Conservation (phyloP, 441 rosid species). For the Biscutella laevigata region DNA sequence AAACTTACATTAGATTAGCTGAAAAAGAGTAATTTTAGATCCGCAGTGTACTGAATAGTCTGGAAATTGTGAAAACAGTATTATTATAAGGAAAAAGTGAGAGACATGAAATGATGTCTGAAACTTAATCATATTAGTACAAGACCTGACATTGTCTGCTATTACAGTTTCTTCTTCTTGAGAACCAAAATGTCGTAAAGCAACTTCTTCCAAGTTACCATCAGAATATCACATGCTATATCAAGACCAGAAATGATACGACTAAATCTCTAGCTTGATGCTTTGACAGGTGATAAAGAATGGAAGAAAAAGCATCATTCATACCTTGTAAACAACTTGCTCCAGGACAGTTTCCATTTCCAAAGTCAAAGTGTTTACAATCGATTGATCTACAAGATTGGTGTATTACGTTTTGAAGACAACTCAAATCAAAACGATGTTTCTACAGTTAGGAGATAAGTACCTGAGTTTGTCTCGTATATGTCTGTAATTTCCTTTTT, state of each 20-base stretch:
- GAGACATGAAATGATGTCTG: background rate
- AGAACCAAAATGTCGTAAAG: constrained; percentile 57
- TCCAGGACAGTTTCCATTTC: constrained; percentile 32
- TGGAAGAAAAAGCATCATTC: background rate
- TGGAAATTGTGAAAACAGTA: constrained; percentile 25
- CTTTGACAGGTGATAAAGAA: background rate
- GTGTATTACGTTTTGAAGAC: too few relatives aligned
- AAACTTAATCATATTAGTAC: background rate
- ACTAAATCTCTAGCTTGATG: constrained; percentile 4
- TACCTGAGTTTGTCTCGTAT: constrained; percentile 85
- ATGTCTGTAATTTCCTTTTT: constrained; percentile 45
- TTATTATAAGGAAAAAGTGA: background rate
- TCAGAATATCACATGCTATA: constrained; percentile 66
- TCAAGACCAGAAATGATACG: constrained; percentile 28
- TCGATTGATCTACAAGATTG: constrained; percentile 27
- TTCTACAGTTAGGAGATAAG: background rate
- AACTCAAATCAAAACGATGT: background rate
- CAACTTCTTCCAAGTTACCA: constrained; percentile 68
- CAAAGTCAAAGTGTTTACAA: constrained; percentile 30
- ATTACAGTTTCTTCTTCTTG: constrained; percentile 56
- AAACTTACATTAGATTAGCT: constrained; percentile 29
- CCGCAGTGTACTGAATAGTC: too few relatives aligned
- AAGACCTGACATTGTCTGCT: constrained; percentile 56
- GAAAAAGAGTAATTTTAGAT: constrained; percentile 30
- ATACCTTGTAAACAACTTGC: constrained; percentile 31